Base-by-base conservation (phyloP, 495 filamentous ascomycete genomes). In the Thermothielavioides terrestris region DNA sequence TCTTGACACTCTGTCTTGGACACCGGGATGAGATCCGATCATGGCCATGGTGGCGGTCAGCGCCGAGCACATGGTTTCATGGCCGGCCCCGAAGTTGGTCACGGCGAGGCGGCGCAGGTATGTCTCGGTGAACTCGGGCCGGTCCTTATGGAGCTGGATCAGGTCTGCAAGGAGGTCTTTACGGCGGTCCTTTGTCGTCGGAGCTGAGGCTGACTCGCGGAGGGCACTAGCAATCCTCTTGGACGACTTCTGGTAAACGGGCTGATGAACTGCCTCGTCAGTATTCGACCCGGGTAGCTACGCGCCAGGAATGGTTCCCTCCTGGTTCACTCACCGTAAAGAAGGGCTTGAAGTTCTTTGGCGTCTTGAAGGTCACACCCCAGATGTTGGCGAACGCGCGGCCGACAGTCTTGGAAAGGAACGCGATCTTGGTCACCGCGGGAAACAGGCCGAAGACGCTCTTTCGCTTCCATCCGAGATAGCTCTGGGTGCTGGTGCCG, bases 1-100 rank as follows among this genome's bases (percentile, higher is more conserved):
- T 8, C 48, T 42, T 0, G 46, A 52, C 0, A 68, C 53, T 2
- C 42, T 37, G 10, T 45, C 25, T 25, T 66, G 59, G 2, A 63
- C 56, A 1, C 46, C 49, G 1, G 49, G 4, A 15, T 67, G 57
- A 0, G 45, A 53, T 25, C 54, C 62, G 17, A 74, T 65, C 59
- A 65, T 62, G 28, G 60, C 51, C 31, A 75, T 57, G 2, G 55
- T 52, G 2, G 64, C 70, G 42, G 64, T 68, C 15, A 64, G 64
- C 37, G 61, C 76, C 54, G 66, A 73, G 55, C 61, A 77, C 68
- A 58, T 73, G 46, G 62, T 75, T 41, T 75, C 72, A 42, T 73
- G 70, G 1, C 70, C 72, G 0, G 70, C 72, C 2, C 67, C 64
- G 50, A 75, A 76, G 69, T 67, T 77, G 50, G 60, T 78, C 58